These are phyloP conservation scores for Leishmania turanica DNA, from an alignment of 208 protist species.

Conservation along the genomic window DNA sequence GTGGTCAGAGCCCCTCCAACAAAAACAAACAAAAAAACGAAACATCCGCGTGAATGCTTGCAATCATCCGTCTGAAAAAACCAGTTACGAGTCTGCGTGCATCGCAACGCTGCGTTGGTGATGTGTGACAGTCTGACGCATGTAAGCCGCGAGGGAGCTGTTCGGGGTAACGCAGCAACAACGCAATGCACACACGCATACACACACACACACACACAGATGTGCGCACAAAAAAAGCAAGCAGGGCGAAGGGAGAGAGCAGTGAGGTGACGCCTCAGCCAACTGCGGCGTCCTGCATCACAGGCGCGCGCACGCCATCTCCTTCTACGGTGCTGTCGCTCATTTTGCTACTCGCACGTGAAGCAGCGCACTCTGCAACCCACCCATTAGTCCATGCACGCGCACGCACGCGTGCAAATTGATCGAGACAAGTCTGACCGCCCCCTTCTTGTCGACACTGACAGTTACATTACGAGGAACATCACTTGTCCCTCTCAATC, in stretches of 20 bases:
- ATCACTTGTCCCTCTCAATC: not conserved
- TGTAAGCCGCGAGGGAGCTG: not conserved
- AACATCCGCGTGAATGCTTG: not conserved
- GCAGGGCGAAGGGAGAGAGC: not conserved
- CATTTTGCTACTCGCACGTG: not conserved
- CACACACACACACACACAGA: not conserved
- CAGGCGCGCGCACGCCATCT: not conserved
- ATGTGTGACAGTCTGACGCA: not conserved
- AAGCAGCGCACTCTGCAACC: not conserved
- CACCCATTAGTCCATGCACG: not conserved
- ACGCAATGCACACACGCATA: no score
- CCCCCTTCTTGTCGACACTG: not conserved
- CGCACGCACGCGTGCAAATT: not conserved
- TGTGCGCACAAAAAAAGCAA: not conserved
- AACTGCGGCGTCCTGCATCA: not conserved
- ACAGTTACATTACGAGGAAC: not conserved
- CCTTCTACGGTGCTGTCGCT: not conserved
- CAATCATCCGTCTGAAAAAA: not conserved
- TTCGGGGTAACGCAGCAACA: not conserved
- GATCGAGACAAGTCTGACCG: not conserved
- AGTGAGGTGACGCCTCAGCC: not conserved
- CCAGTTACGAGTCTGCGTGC: no score
- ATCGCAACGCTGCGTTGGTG: not conserved
- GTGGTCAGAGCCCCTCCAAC: not conserved
- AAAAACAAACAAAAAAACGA: not conserved